A percentile compares a stretch with the other conserved stretches of the same genome.
These are phyloP conservation scores for Saccharum hybrid DNA, from an alignment of 202 grass and related monocot species.

Conservation along the genomic window DNA sequence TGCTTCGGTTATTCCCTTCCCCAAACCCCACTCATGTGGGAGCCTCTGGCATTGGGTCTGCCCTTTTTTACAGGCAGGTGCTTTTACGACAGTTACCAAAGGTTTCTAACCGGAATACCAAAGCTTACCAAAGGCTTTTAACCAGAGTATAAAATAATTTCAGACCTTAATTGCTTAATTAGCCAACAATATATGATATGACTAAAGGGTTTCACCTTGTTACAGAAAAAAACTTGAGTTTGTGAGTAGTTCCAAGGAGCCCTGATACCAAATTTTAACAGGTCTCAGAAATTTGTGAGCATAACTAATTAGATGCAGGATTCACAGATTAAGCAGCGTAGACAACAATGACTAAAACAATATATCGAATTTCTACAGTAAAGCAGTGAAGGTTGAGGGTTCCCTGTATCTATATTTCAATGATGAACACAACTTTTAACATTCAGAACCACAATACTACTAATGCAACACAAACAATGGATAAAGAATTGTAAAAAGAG, in stretches of 20 bases:
- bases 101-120: no score
- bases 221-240: conserved; percentile 5
- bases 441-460: conserved; percentile 26
- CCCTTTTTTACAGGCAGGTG: not conserved
- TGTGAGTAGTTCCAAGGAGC: not conserved
- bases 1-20: no score
- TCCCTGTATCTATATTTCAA: not conserved
- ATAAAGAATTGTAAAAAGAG: not conserved
- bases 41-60: no score
- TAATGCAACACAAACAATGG: conserved; percentile 5
- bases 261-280: not conserved
- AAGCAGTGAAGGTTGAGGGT: not conserved
- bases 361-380: not conserved
- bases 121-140: no score
- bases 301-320: conserved; percentile 20
- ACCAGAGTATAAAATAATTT: not conserved
- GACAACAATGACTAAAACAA: not conserved
- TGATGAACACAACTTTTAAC: conserved; percentile 17
- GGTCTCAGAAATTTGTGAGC: not conserved
- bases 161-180: not conserved
- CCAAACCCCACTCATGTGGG: no score
- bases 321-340: not conserved
- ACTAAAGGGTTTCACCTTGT: not conserved
- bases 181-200: not conserved
- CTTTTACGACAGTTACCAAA: not conserved